phyloP scores from a whole-genome alignment of 257 asterid genomes.

The Henckelia pumila region DNA sequence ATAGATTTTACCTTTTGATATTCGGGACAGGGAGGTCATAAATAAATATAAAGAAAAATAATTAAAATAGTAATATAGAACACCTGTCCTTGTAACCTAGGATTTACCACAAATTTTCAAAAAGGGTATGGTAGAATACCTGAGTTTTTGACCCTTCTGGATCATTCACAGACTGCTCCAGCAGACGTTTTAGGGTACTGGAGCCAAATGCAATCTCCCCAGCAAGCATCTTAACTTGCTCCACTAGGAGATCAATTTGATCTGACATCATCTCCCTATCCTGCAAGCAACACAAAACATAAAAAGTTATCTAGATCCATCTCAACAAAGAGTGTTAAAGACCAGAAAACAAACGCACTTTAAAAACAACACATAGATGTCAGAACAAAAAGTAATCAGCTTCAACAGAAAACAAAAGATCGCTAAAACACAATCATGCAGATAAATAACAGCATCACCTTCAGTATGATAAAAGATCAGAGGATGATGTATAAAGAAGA shows the following conservation, averaged over 20 bases:
- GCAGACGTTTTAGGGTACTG: constrained; percentile 86
- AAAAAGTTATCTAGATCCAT: constrained; percentile 20
- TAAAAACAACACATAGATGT: constrained; percentile 5
- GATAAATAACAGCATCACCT: constrained; percentile 6
- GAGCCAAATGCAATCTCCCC: constrained; percentile 96
- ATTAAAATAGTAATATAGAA: too few relatives aligned
- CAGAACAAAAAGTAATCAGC: constrained; percentile 3
- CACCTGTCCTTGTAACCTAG: not conserved
- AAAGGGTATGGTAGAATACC: constrained; percentile 39
- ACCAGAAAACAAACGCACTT: constrained; percentile 8
- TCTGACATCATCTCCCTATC: constrained; percentile 75
- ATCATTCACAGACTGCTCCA: constrained; percentile 77
- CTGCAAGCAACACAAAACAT: constrained; percentile 37
- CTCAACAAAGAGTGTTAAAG: constrained; percentile 13
- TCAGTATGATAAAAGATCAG: constrained; percentile 1
- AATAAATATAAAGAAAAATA: too few relatives aligned
- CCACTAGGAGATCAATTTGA: constrained; percentile 89
- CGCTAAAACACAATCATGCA: not conserved
- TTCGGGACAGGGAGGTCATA: not conserved
- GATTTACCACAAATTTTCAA: constrained; percentile 1
- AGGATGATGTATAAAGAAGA: not conserved
- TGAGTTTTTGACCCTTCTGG: constrained; percentile 75
- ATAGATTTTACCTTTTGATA: not conserved
- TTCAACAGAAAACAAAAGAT: not conserved
- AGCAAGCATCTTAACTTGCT: constrained; percentile 98